These are phyloP conservation scores for Mycena vulgaris DNA, from an alignment of 768 basidiomycete genomes.

Conservation along the genomic window DNA sequence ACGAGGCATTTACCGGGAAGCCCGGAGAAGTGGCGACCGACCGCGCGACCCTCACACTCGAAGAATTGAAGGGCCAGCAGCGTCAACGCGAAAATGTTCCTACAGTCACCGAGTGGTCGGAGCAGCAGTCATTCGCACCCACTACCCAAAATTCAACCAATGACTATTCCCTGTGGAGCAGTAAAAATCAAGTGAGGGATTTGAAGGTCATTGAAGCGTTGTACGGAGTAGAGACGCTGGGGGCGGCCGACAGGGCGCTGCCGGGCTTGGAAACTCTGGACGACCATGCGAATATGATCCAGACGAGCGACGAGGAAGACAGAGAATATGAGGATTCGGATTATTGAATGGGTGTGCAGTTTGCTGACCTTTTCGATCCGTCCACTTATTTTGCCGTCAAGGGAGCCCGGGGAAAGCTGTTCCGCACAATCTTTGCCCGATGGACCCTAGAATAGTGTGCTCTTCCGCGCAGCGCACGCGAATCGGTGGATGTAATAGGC, in stretches of 20 bases:
- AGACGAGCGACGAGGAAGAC: slow-evolving; percentile 41
- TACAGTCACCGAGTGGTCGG: slow-evolving; percentile 57
- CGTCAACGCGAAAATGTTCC: slow-evolving; percentile 49
- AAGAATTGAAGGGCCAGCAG: slow-evolving; percentile 39
- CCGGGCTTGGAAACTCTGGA: slow-evolving; percentile 66
- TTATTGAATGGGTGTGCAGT: slow-evolving; percentile 6
- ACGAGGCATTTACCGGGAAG: slow-evolving; percentile 68
- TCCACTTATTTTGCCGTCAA: neutral
- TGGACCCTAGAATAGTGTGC: no score
- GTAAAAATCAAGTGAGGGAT: slow-evolving; percentile 51
- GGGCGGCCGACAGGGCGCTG: slow-evolving; percentile 40
- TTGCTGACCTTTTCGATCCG: neutral
- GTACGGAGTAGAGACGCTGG: slow-evolving; percentile 61
- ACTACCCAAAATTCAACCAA: neutral
- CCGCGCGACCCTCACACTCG: slow-evolving; percentile 27
- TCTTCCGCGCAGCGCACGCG: no score
- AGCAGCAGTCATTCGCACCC: slow-evolving; percentile 5
- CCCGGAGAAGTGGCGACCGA: neutral
- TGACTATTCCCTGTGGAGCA: slow-evolving; percentile 44
- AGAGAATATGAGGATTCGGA: slow-evolving; percentile 37
- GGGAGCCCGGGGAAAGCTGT: no score
- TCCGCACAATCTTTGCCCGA: no score
- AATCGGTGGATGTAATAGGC: no score
- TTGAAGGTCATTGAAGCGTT: slow-evolving; percentile 64
- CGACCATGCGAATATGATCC: slow-evolving; percentile 49